Evolutionary conservation across 2,329 filamentous ascomycete species (phyloP), one percentile per base, ranked within the genome.

Genomic region (Neofusicoccum ribis): DNA sequence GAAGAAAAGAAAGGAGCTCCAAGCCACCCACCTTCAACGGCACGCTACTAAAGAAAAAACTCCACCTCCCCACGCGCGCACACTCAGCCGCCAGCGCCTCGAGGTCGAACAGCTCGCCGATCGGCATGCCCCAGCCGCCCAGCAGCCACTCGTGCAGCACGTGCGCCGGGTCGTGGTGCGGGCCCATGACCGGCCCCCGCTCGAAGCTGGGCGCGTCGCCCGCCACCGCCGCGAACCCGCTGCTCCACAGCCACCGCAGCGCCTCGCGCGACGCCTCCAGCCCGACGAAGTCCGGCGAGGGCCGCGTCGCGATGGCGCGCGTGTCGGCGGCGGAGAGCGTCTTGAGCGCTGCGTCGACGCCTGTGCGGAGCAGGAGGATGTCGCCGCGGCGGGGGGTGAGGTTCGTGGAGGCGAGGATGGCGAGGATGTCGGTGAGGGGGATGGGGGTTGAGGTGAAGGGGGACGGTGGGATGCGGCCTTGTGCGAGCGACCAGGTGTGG

Each of bases 41-140:
- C 41, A 81, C 80, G 68, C 86, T 88, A 0, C 83, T 86, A 5
- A 90, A 78, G 74, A 90, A 83, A 70, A 89, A 90, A 2, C 80
- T 85, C 71, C 83, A 88, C 31, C 83, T 76, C 39, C 80, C 77
- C 71, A 82, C 74, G 70, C 79, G 78, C 68, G 83, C 86, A 69
- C 85, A 86, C 56, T 84, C 80, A 41, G 76, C 79, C 3, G 83
- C 80, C 51, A 89, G 73, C 11, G 73, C 78, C 65, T 85, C 82
- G 20, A 89, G 73, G 68, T 79, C 77, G 67, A 74, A 77, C 76
- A 79, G 74, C 68, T 79, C 76, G 15, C 77, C 76, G 60, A 79
- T 76, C 72, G 73, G 73, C 76, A 83, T 76, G 0, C 84, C 83
- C 82, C 83, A 86, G 0, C 82, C 82, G 0, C 79, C 81, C 1